A percentile compares a stretch with the other conserved stretches of the same genome.
These are phyloP conservation scores for Leishmania lainsoni DNA, from an alignment of 208 protist genomes.

Conservation along the genomic window DNA sequence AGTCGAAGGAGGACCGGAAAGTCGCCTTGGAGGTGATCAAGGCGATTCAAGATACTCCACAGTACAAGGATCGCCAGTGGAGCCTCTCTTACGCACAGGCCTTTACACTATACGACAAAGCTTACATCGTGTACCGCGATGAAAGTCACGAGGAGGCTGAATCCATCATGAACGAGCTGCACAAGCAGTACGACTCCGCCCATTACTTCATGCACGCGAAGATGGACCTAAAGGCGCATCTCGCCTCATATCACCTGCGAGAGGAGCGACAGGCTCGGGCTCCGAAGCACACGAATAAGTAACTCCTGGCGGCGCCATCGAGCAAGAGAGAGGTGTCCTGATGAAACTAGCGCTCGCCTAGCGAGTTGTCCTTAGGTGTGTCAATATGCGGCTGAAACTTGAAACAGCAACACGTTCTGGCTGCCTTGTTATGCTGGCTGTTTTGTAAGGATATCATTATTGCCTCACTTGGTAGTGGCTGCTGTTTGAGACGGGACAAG, in stretches of 20 bases:
- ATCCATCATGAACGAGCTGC: conserved; percentile 29
- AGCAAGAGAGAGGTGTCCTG: neutral
- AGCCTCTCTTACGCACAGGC: conserved; percentile 47
- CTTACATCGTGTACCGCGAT: conserved; percentile 34
- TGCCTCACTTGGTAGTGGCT: neutral
- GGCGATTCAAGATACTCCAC: conserved; percentile 30
- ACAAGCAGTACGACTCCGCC: conserved; percentile 44
- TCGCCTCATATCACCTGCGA: conserved; percentile 33
- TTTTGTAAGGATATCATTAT: neutral
- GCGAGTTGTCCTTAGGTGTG: neutral
- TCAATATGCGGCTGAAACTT: neutral
- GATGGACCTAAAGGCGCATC: conserved; percentile 38
- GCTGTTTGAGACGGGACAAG: neutral
- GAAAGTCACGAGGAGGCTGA: conserved; percentile 19
- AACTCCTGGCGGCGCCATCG: neutral
- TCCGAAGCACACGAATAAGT: neutral
- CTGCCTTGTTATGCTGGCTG: no score
- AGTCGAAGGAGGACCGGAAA: conserved; percentile 15
- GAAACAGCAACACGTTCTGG: neutral
- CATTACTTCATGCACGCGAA: conserved; percentile 47
- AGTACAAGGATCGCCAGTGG: conserved; percentile 47
- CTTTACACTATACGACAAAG: conserved; percentile 43
- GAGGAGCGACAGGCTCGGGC: conserved; percentile 10
- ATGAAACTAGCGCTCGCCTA: neutral
- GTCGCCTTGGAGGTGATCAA: conserved; percentile 22